Conservation (phyloP, 192 early-diverging fungal genomes). For the Coemansia sp. region DNA sequence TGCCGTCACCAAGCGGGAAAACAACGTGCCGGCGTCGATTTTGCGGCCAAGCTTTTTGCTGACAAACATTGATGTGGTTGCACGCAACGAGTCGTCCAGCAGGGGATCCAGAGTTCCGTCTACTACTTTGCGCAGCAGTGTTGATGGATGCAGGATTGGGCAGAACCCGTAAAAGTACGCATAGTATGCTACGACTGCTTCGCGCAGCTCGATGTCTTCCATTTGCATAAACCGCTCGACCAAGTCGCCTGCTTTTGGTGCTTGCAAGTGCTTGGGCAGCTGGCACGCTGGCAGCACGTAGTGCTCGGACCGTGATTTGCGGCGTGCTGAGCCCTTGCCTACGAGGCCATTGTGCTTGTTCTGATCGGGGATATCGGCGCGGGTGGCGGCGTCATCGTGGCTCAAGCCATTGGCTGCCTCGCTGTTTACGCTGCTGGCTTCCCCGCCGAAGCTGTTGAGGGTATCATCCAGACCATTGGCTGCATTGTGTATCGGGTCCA, state of each 20-base stretch:
- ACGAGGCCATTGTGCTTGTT: not conserved
- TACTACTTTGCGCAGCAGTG: slow-evolving; percentile 30
- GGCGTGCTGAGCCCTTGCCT: not conserved
- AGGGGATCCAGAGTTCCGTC: slow-evolving; percentile 14
- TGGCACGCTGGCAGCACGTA: slow-evolving; percentile 9
- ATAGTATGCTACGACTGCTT: slow-evolving; percentile 26
- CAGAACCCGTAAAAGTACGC: slow-evolving; percentile 33
- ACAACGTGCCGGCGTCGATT: slow-evolving; percentile 12
- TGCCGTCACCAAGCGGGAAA: slow-evolving; percentile 14
- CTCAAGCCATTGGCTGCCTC: not conserved
- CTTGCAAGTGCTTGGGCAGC: slow-evolving; percentile 6
- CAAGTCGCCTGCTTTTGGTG: slow-evolving; percentile 8
- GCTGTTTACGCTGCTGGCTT: too few relatives aligned
- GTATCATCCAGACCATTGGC: too few relatives aligned
- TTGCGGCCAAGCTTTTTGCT: slow-evolving; percentile 4
- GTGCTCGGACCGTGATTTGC: slow-evolving; percentile 2
- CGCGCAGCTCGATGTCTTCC: slow-evolving; percentile 17
- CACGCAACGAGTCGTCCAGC: slow-evolving; percentile 24
- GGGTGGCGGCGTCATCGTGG: not conserved
- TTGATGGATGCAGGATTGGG: slow-evolving; percentile 37
- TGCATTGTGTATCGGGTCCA: not conserved
- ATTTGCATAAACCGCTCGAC: slow-evolving; percentile 12
- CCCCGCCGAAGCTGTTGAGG: too few relatives aligned
- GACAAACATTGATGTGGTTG: slow-evolving; percentile 19
- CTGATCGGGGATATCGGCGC: too few relatives aligned